Conservation (phyloP, 1,139 yeast species). For the Meyerozyma athensensis region DNA sequence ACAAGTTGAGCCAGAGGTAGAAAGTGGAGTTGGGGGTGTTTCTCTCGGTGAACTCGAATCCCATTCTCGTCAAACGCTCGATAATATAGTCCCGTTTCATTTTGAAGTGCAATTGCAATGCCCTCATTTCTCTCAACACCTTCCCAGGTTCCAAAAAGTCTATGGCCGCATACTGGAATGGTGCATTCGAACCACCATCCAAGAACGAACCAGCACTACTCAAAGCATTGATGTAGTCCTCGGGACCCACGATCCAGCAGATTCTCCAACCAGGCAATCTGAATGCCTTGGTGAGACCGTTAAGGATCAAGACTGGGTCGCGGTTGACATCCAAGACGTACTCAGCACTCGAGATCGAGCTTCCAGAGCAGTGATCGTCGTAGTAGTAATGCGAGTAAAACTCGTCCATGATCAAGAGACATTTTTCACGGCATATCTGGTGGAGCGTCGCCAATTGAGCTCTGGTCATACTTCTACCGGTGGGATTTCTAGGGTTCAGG, state of each 20-base stretch:
- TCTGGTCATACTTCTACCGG: conserved; percentile 56
- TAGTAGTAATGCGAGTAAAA: conserved; percentile 62
- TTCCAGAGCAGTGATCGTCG: conserved; percentile 55
- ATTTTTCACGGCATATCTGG: conserved; percentile 51
- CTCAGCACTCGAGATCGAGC: conserved; percentile 52
- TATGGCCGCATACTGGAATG: conserved; percentile 61
- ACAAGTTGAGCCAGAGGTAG: conserved; percentile 59
- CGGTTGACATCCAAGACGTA: conserved; percentile 53
- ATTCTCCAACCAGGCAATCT: conserved; percentile 69
- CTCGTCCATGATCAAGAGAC: conserved; percentile 65
- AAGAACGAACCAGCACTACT: conserved; percentile 61
- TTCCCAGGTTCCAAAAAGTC: conserved; percentile 51
- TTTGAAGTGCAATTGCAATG: conserved; percentile 57
- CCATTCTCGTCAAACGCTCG: conserved; percentile 50
- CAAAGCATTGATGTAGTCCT: conserved; percentile 53
- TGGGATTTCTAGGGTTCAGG: conserved; percentile 65
- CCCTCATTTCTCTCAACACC: conserved; percentile 54
- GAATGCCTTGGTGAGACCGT: conserved; percentile 63
- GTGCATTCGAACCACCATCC: conserved; percentile 65
- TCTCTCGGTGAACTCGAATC: conserved; percentile 44
- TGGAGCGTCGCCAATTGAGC: conserved; percentile 50
- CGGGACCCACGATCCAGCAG: conserved; percentile 68
- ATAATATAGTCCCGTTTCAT: conserved; percentile 59
- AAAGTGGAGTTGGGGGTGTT: conserved; percentile 60
- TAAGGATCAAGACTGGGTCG: conserved; percentile 60